These are phyloP conservation scores for Haberlea rhodopensis DNA, from an alignment of 257 asterid genomes.

Conservation along the genomic window DNA sequence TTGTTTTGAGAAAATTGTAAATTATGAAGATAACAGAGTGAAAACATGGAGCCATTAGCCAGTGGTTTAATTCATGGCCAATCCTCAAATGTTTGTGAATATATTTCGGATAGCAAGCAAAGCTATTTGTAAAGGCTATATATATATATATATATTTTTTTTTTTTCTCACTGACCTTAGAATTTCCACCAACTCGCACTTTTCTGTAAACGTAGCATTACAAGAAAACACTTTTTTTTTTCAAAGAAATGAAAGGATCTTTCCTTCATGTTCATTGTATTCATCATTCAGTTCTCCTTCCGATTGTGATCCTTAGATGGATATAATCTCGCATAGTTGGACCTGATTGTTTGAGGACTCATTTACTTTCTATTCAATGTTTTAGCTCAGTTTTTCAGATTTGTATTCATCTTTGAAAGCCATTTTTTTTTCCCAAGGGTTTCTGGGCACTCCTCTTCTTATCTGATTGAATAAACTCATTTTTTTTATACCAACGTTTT, in stretches of 20 bases:
- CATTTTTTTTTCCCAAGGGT: conserved; percentile 2
- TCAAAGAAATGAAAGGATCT: conserved; percentile 1
- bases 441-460: conserved; percentile 1
- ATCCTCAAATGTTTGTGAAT: neutral
- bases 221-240: neutral
- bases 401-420: neutral
- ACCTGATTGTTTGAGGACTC: neutral
- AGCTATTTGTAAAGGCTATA: neutral
- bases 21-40: neutral
- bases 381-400: conserved; percentile 8
- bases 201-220: neutral
- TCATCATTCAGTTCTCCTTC: neutral
- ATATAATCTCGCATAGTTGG: neutral
- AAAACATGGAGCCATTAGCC: neutral
- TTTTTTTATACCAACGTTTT: conserved; percentile 18
- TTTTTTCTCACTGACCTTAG: neutral
- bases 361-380: neutral
- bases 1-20: neutral
- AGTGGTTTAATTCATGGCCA: neutral
- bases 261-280: neutral
- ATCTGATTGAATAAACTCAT: conserved; percentile 21
- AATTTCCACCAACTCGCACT: neutral
- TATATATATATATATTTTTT: no score
- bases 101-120: neutral
- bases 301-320: neutral